Base-by-base conservation (phyloP, 2,329 filamentous ascomycete species). In the Neoscytalidium dimidiatum region DNA sequence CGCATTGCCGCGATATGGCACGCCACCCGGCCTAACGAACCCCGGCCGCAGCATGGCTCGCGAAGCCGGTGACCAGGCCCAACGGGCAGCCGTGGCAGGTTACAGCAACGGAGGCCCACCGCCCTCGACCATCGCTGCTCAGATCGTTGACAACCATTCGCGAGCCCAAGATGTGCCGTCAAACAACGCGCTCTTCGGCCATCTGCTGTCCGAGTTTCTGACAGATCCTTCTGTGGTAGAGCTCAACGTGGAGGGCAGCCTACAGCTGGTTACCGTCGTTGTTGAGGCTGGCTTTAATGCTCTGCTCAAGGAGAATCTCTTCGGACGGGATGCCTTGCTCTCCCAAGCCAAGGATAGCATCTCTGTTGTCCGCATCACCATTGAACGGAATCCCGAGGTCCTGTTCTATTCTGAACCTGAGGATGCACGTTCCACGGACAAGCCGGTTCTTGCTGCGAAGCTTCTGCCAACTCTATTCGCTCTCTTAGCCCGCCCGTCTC, bases 221-320 rank as follows among this genome's bases (percentile, higher is more conserved):
- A 77, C 78, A 35, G 77, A 80, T 51, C 77, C 78, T 17, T 78
- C 75, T 13, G 82, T 78, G 17, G 81, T 84, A 63, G 86, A 89
- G 67, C 88, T 91, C 49, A 88, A 90, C 69, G 79, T 91, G 49
- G 85, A 89, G 58, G 89, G 96, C 74, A 94, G 96, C 70, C 90
- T 93, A 71, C 91, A 93, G 78, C 85, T 97, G 57, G 89, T 97
- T 61, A 93, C 91, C 72, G 90, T 97, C 67, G 91, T 95, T 70
- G 84, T 90, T 57, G 89, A 91, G 73, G 91, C 92, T 65, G 90
- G 92, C 23, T 82, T 97, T 13, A 90, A 93, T 69, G 84, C 84
- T 49, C 82, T 91, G 52, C 84, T 84, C 68, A 83, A 86, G 72
- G 86, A 92, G 70, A 87, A 93, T 70, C 88, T 87, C 2, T 91